Percentiles rank a stretch among this genome's conserved stretches.
Conservation (phyloP, 2,329 filamentous ascomycete genomes). For the Teratosphaeria zuluensis region DNA sequence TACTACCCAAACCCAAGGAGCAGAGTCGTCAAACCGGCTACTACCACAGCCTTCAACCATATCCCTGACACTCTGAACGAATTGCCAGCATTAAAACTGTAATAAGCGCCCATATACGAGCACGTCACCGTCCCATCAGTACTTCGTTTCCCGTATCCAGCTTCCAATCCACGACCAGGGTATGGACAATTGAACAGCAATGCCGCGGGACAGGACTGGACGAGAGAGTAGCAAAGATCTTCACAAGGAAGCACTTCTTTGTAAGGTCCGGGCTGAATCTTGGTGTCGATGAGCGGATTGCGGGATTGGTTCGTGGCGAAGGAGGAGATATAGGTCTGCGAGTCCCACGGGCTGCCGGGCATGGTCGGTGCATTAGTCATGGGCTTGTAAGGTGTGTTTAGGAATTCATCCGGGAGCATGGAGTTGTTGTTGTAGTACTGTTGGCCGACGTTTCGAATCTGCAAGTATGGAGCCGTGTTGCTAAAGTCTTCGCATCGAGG, state of each 20-base stretch:
- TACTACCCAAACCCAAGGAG: conserved; percentile 7
- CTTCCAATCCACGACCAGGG: conserved; percentile 35
- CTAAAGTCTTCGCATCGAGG: conserved; percentile 84
- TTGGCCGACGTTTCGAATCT: conserved; percentile 60
- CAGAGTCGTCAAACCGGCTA: conserved; percentile 3
- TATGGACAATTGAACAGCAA: conserved; percentile 68
- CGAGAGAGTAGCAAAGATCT: conserved; percentile 77
- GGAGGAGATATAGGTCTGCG: conserved; percentile 22
- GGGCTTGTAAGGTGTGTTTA: conserved; percentile 15
- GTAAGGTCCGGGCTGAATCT: conserved; percentile 75
- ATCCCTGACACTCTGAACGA: neutral
- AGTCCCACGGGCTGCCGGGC: conserved; percentile 17
- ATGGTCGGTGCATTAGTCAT: conserved; percentile 26
- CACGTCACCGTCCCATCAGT: conserved; percentile 21
- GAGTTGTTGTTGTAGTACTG: conserved; percentile 19
- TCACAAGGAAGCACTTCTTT: conserved; percentile 85
- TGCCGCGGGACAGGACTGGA: conserved; percentile 70
- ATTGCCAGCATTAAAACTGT: conserved; percentile 17
- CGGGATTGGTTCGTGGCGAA: conserved; percentile 24
- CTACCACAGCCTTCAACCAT: conserved; percentile 2
- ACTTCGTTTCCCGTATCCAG: conserved; percentile 39
- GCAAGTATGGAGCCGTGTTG: conserved; percentile 45
- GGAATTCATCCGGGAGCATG: conserved; percentile 10
- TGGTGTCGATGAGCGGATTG: conserved; percentile 45
- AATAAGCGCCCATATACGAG: conserved; percentile 28